phyloP scores from a whole-genome alignment of 768 basidiomycete genomes.

The Boletellus ananiceps region DNA sequence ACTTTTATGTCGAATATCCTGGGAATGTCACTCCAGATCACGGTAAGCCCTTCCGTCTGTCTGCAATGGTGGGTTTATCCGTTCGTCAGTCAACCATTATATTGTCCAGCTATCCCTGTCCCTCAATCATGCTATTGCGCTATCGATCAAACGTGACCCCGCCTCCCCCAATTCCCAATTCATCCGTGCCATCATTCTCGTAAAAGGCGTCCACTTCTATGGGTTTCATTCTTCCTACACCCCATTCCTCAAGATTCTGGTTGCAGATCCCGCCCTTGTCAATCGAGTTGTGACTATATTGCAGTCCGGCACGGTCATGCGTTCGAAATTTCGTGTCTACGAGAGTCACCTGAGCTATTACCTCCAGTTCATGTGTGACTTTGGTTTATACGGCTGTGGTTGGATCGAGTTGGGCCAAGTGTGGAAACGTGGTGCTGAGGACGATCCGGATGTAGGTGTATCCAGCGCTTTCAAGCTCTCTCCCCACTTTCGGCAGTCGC shows the following conservation, averaged over 20 bases:
- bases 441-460: constrained; percentile 11
- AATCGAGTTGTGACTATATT: constrained; percentile 72
- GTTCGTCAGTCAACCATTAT: constrained; percentile 62
- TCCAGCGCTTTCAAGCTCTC: constrained; percentile 41
- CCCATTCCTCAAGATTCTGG: constrained; percentile 84
- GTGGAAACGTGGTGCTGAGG: constrained; percentile 50
- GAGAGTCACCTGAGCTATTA: constrained; percentile 88
- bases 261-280: constrained; percentile 66
- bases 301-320: constrained; percentile 79
- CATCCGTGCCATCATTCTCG: constrained; percentile 73
- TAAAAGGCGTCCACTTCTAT: constrained; percentile 96
- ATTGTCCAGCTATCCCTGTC: constrained; percentile 65
- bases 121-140: constrained; percentile 80
- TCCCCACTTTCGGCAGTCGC: constrained; percentile 61
- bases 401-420: constrained; percentile 72
- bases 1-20: constrained; percentile 83
- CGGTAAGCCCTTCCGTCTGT: constrained; percentile 41
- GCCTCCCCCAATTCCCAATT: constrained; percentile 52
- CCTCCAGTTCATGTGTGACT: constrained; percentile 93
- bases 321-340: constrained; percentile 70
- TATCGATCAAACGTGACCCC: constrained; percentile 74
- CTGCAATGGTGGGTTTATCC: background rate
- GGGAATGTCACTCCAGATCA: constrained; percentile 58
- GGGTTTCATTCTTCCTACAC: constrained; percentile 83
- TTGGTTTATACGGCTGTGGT: constrained; percentile 91